Base-by-base conservation (phyloP, 345 rosid species). In the Punica granatum region DNA sequence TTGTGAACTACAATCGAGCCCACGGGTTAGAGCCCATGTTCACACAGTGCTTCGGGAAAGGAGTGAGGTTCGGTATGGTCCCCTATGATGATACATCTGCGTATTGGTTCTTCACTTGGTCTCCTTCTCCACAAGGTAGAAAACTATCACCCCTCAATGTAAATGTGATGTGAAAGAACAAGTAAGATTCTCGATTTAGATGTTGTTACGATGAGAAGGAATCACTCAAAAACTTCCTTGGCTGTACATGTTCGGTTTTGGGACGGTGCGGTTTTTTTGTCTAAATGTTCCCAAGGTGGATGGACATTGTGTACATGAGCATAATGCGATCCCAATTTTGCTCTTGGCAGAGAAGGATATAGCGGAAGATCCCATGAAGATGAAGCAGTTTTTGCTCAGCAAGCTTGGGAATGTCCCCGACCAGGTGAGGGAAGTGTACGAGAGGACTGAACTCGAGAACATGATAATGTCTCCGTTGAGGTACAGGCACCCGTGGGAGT, bases 401-500 rank as follows among this genome's bases (percentile, higher is more conserved):
- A 77, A 60, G 30, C 70, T 79, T 18, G 78, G 73, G 44, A 60
- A 73, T 31, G 63, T 66, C 35, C 76, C 73, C 0, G 73, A 75
- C 12, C 42, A 66, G 0, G 23, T 77, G 36, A 73, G 66, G 58
- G 39, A 35, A 1, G 60, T 83, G 1, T 28, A 85, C 31, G 85
- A 86, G 72, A 71, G 63, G 7, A 83, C 87, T 11, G 74, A 77
- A 30, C 67, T 75, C 9, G 82, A 79, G 30, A 72, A 75, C 66
- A 48, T 86, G 0, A 35, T 58, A 42, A 37, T 63, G 62, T 75
- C 85, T 21, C 80, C 69, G 2, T 60, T 85, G 30, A 75, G 77
- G 49, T 86, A 64, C 68, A 70, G 92, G 65, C 77, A 67, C 5
- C 96, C 96, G 0, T 83, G 88, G 96, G 86, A 83, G 66, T 43